Percentiles rank a stretch among this genome's conserved stretches.
Evolutionary conservation across 2,329 filamentous ascomycete genomes (phyloP).

Genomic region (Sporothrix mexicana): DNA sequence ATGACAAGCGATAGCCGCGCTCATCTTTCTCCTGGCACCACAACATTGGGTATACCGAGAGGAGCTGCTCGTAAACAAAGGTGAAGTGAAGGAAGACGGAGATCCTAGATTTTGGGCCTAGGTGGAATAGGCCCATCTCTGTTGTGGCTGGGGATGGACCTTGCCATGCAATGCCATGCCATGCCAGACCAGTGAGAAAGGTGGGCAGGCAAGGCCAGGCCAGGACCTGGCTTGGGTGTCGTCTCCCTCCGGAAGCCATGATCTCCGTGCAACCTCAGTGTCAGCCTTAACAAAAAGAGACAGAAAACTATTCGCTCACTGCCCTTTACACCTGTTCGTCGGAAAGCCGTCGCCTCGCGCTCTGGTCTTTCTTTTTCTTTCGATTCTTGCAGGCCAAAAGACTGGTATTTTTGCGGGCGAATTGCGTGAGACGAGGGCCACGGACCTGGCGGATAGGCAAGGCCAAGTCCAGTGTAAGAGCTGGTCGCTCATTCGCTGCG

Average conservation of each 20-base stretch:
- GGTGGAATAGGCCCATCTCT: slow-evolving; percentile 2
- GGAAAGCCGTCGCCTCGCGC: not conserved
- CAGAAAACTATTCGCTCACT: not conserved
- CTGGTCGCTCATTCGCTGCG: slow-evolving; percentile 27
- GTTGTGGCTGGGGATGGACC: slow-evolving; percentile 17
- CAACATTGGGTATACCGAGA: not conserved
- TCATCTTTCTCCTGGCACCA: not conserved
- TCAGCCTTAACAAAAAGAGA: slow-evolving; percentile 4
- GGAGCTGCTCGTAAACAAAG: slow-evolving; percentile 25
- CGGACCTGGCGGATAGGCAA: slow-evolving; percentile 4
- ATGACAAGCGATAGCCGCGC: not conserved
- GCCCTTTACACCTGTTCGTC: not conserved
- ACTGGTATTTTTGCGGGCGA: not conserved
- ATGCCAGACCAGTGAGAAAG: not conserved
- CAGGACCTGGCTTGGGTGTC: slow-evolving; percentile 6
- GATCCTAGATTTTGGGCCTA: slow-evolving; percentile 8
- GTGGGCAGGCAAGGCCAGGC: too few species aligned
- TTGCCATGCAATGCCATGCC: not conserved
- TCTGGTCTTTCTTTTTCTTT: not conserved
- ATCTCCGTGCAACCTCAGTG: slow-evolving; percentile 12
- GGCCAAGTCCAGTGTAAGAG: slow-evolving; percentile 26
- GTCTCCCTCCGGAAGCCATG: slow-evolving; percentile 3
- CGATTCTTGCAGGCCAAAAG: slow-evolving; percentile 14
- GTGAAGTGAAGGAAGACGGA: not conserved
- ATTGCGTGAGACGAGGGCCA: slow-evolving; percentile 16